These are phyloP conservation scores for Prunus campanulata DNA, from an alignment of 306 rosid species.

Conservation along the genomic window DNA sequence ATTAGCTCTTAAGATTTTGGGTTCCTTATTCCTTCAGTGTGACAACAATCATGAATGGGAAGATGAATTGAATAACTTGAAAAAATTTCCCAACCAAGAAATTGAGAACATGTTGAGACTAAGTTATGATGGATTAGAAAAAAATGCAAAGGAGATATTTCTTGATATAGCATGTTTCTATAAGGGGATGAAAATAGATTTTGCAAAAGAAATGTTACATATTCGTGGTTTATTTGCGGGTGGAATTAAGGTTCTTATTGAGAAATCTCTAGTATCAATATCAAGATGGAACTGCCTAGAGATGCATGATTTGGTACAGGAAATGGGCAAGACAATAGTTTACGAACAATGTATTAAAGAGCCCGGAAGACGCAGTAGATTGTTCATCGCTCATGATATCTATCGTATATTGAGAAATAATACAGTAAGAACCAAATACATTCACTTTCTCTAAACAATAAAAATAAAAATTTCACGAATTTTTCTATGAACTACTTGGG, in stretches of 20 bases:
- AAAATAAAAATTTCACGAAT: too few species aligned
- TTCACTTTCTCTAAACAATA: too few species aligned
- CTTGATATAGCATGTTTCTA: not conserved
- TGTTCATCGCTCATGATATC: slow-evolving; percentile 15
- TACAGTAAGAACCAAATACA: not conserved
- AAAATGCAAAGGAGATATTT: too few species aligned
- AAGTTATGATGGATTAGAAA: too few species aligned
- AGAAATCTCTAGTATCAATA: slow-evolving; percentile 33
- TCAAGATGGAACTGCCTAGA: not conserved
- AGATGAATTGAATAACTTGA: not conserved
- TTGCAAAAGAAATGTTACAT: slow-evolving; percentile 16
- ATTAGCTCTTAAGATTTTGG: slow-evolving; percentile 14
- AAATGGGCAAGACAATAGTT: slow-evolving; percentile 34
- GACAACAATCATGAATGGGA: not conserved
- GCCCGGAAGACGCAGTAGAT: not conserved
- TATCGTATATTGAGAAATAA: slow-evolving; percentile 19
- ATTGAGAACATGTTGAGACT: not conserved
- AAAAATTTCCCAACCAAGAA: slow-evolving; percentile 7
- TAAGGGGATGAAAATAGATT: slow-evolving; percentile 27
- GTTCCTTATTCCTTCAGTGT: not conserved
- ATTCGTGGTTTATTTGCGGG: slow-evolving; percentile 14
- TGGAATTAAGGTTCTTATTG: slow-evolving; percentile 33
- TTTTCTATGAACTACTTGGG: too few species aligned
- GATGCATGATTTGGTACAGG: slow-evolving; percentile 39
- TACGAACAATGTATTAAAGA: not conserved